Evolutionary conservation across 2,329 filamentous ascomycete genomes (phyloP).

Genomic region (Alternaria gaisen): DNA sequence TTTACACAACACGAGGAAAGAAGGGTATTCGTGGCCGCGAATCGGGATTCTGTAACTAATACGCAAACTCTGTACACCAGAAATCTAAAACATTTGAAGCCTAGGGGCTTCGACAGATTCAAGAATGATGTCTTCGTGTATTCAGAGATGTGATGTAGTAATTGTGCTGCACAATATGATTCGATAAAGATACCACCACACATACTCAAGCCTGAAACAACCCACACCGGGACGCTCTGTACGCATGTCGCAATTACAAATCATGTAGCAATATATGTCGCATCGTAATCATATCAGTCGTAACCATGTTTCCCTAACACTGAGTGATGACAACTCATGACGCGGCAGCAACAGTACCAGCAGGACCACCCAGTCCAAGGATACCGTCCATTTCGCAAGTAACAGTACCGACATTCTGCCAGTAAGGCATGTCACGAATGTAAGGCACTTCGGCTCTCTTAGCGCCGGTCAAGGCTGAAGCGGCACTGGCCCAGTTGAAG

Average conservation of each 20-base stretch:
- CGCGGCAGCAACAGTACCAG: not conserved
- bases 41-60: constrained; percentile 30
- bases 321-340: not conserved
- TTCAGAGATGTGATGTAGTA: not conserved
- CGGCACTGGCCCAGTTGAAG: constrained; percentile 40
- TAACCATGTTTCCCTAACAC: not conserved
- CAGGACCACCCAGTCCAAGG: not conserved
- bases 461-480: constrained; percentile 29
- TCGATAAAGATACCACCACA: not conserved
- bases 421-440: constrained; percentile 4
- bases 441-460: constrained; percentile 21
- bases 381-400: constrained; percentile 4
- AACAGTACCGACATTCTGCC: not conserved
- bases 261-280: not conserved
- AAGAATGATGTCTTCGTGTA: not conserved
- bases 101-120: constrained; percentile 3
- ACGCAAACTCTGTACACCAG: constrained; percentile 25
- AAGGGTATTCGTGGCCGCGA: constrained; percentile 1
- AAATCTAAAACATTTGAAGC: constrained; percentile 36
- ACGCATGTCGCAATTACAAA: not conserved
- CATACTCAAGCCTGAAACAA: not conserved
- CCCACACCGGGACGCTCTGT: not conserved
- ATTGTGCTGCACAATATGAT: not conserved
- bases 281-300: not conserved
- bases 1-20: constrained; percentile 1